These are phyloP conservation scores for Leucoagaricus sp. DNA, from an alignment of 1,284 basidiomycete species.

Conservation along the genomic window DNA sequence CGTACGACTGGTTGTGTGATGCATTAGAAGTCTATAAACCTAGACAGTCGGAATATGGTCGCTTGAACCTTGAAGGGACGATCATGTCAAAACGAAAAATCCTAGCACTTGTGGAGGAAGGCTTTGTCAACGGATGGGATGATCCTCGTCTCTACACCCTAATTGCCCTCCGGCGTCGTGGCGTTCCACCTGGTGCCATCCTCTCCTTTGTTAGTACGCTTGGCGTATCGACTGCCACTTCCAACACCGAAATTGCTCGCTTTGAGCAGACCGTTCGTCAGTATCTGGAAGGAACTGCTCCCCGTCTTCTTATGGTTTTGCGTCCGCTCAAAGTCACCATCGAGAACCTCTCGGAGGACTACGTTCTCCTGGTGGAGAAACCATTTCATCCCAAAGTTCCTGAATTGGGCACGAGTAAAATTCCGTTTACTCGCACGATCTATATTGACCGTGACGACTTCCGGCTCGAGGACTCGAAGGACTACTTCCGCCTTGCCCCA, in stretches of 20 bases:
- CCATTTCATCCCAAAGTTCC: slow-evolving; percentile 95
- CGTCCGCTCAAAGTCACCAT: slow-evolving; percentile 90
- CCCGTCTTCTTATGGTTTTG: slow-evolving; percentile 92
- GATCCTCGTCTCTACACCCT: slow-evolving; percentile 98
- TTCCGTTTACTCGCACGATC: slow-evolving; percentile 88
- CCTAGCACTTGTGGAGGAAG: slow-evolving; percentile 82
- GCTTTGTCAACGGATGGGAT: slow-evolving; percentile 92
- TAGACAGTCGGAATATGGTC: slow-evolving; percentile 97
- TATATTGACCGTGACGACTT: slow-evolving; percentile 98
- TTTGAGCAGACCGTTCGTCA: slow-evolving; percentile 91
- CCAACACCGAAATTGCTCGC: slow-evolving; percentile 86
- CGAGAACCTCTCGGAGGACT: slow-evolving; percentile 90
- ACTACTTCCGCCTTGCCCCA: slow-evolving; percentile 97
- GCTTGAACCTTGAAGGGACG: slow-evolving; percentile 92
- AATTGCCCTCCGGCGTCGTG: slow-evolving; percentile 92
- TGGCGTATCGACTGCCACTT: slow-evolving; percentile 87
- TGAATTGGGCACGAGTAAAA: slow-evolving; percentile 78
- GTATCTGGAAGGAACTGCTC: slow-evolving; percentile 88
- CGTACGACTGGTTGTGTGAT: slow-evolving; percentile 99
- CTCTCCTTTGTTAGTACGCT: slow-evolving; percentile 90
- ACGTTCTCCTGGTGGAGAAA: slow-evolving; percentile 84
- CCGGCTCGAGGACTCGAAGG: slow-evolving; percentile 86
- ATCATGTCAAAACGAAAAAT: slow-evolving; percentile 99
- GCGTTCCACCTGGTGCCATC: slow-evolving; percentile 95
- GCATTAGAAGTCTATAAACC: slow-evolving; percentile 97